Evolutionary conservation across 768 basidiomycete species (phyloP), one percentile per base, ranked within the genome.

Genomic region (Rhizopogon roseolus): DNA sequence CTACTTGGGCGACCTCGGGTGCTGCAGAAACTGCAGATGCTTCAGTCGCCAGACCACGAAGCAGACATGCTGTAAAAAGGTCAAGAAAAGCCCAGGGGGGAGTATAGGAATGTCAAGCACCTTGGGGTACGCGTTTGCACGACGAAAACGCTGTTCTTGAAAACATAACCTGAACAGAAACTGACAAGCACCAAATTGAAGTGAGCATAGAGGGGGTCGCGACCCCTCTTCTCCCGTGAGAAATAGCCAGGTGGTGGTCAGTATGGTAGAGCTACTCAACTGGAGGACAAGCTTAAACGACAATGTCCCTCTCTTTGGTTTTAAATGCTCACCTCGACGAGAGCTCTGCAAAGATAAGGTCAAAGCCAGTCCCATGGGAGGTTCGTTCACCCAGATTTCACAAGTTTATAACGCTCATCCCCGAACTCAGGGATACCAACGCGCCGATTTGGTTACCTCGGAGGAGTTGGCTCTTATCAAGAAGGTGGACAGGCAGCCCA

Each of bases 301-400:
- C 64, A 61, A 90, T 90, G 89, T 83, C 88, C 13, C 75, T 88
- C 58, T 81, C 83, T 46, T 80, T 92, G 51, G 86, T 93, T 34
- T 86, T 87, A 22, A 93, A 88, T 63, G 68, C 82, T 2, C 93
- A 88, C 74, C 82, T 98, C 57, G 90, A 94, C 59, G 93, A 96
- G 60, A 82, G 77, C 63, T 88, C 91, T 7, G 78, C 85, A 50
- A 95, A 96, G 77, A 93, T 95, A 57, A 80, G 88, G 61, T 80
- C 87, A 7, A 97, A 95, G 69, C 85, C 87, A 1, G 92, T 97
- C 9, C 94, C 94, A 59, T 98, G 96, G 96, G 94, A 97, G 86
- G 96, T 96, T 54, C 54, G 75, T 41, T 22, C 5, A 9, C 3
- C 5, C 49, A 36, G 1, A 17, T 11, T 22, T 19, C 5, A 1